Evolutionary conservation across 1,284 basidiomycete species (phyloP).

Genomic region (Heterobasidion occidentale): DNA sequence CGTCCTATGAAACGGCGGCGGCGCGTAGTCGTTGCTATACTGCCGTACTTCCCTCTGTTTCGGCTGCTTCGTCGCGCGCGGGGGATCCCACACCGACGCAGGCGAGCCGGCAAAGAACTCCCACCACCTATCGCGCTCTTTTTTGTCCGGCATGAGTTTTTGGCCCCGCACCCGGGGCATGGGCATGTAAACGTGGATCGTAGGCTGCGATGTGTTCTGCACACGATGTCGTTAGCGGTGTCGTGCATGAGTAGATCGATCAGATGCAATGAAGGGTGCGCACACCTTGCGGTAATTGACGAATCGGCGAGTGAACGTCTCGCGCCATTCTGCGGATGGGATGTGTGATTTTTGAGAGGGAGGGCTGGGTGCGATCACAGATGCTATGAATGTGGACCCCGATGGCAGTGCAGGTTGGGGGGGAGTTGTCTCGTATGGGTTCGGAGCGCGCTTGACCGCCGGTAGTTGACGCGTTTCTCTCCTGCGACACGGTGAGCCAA

Average conservation of each 20-base stretch:
- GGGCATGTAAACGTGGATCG: constrained; percentile 35
- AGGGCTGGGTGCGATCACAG: neutral
- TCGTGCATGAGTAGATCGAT: constrained; percentile 3
- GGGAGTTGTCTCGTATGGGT: constrained; percentile 48
- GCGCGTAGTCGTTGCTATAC: neutral
- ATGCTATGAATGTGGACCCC: constrained; percentile 8
- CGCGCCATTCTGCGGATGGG: constrained; percentile 61
- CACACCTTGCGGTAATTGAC: constrained; percentile 56
- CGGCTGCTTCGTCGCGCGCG: constrained; percentile 31
- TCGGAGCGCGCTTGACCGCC: constrained; percentile 48
- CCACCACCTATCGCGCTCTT: constrained; percentile 72
- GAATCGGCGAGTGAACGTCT: constrained; percentile 46
- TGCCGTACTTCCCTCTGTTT: constrained; percentile 8
- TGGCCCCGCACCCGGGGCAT: constrained; percentile 14
- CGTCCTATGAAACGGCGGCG: neutral
- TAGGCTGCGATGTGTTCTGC: constrained; percentile 61
- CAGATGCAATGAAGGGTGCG: neutral
- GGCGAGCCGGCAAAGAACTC: constrained; percentile 62
- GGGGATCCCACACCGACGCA: constrained; percentile 56
- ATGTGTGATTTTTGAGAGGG: constrained; percentile 18
- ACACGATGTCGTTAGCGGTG: constrained; percentile 7
- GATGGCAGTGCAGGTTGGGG: constrained; percentile 12
- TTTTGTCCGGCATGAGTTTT: constrained; percentile 55
- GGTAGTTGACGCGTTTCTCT: constrained; percentile 61
- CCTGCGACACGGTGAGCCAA: constrained; percentile 27